phyloP scores from a whole-genome alignment of 2,329 filamentous ascomycete species.

The Arthrinium phaeospermum region DNA sequence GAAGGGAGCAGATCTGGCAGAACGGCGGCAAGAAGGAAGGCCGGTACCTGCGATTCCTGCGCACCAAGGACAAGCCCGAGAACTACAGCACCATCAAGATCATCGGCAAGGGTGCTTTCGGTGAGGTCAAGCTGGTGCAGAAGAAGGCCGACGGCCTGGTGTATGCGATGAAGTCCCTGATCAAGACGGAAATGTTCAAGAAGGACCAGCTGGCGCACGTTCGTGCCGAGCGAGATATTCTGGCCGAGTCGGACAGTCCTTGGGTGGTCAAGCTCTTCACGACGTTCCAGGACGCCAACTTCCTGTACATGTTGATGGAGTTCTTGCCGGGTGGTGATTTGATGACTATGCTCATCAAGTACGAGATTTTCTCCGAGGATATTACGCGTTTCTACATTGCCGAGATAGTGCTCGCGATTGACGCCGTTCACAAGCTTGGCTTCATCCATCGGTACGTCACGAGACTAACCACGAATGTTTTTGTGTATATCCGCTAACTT shows the following conservation, averaged over 20 bases:
- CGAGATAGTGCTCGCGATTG: conserved; percentile 96
- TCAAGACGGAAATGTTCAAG: conserved; percentile 99
- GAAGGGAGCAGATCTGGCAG: conserved; percentile 85
- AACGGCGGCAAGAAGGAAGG: conserved; percentile 87
- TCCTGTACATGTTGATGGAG: conserved; percentile 99
- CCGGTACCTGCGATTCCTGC: conserved; percentile 90
- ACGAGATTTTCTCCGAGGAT: conserved; percentile 98
- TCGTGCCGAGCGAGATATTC: conserved; percentile 94
- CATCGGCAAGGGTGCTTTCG: conserved; percentile 98
- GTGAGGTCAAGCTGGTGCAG: conserved; percentile 96
- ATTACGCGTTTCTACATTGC: conserved; percentile 99
- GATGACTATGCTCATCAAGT: conserved; percentile 99
- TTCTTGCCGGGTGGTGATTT: conserved; percentile 97
- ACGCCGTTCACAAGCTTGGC: conserved; percentile 95
- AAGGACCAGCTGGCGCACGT: conserved; percentile 98
- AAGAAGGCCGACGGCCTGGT: conserved; percentile 96
- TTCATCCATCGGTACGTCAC: conserved; percentile 90
- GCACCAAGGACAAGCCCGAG: conserved; percentile 89
- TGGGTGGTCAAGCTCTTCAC: conserved; percentile 99
- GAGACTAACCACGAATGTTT: neutral
- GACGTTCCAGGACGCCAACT: conserved; percentile 95
- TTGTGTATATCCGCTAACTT: conserved; percentile 13
- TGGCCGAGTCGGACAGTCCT: conserved; percentile 98
- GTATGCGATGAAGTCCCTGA: conserved; percentile 96
- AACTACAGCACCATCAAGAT: conserved; percentile 98